Percentiles rank a stretch among this genome's conserved stretches.
phyloP scores from a whole-genome alignment of 164 flowering plant species.

The Vitis rotundifolia region DNA sequence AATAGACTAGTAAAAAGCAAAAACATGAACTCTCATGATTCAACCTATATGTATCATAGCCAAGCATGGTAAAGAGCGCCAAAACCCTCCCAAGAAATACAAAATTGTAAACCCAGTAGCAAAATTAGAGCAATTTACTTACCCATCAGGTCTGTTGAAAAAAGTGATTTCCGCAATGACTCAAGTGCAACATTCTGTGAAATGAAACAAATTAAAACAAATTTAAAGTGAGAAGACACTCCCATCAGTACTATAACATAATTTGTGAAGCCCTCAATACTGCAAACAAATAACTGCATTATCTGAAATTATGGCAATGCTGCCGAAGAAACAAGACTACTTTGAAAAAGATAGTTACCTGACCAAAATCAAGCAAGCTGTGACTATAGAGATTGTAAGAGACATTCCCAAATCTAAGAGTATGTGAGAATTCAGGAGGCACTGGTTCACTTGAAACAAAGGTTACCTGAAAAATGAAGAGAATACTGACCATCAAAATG shows the following conservation, averaged over 20 bases:
- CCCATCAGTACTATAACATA: too few relatives aligned
- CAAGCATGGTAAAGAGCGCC: neutral
- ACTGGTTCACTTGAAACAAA: conserved; percentile 76
- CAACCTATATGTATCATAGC: neutral
- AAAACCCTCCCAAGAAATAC: neutral
- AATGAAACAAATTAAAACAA: conserved; percentile 3
- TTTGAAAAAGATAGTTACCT: conserved; percentile 47
- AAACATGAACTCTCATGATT: neutral
- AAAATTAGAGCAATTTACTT: conserved; percentile 19
- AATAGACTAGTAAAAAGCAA: neutral
- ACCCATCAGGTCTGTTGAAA: conserved; percentile 47
- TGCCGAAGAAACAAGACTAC: neutral
- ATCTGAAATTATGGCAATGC: neutral
- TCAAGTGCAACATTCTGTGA: conserved; percentile 91
- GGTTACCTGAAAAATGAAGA: conserved; percentile 63
- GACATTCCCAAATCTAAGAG: conserved; percentile 55
- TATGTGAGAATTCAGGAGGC: conserved; percentile 69
- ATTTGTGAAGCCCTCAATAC: too few relatives aligned
- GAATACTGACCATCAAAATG: neutral
- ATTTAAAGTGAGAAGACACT: neutral
- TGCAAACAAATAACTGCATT: neutral
- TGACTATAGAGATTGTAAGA: conserved; percentile 88
- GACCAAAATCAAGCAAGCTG: conserved; percentile 95
- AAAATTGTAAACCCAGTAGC: neutral
- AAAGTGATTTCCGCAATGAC: conserved; percentile 51